Base-by-base conservation (phyloP, 129 eudicot species). In the Pittosporum tobira region DNA sequence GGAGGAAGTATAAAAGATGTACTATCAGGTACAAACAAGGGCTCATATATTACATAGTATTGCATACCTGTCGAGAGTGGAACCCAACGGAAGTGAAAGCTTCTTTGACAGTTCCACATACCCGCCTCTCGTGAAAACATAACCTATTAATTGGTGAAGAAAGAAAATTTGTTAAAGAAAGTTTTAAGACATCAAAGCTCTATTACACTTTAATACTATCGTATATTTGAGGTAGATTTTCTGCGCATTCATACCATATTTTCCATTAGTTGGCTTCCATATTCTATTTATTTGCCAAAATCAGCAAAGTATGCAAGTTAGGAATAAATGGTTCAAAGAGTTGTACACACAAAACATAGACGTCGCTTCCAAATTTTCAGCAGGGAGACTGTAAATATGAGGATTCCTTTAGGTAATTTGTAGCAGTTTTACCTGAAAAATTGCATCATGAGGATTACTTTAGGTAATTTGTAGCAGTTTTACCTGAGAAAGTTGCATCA, bases 51-150 rank as follows among this genome's bases (percentile, higher is more conserved):
- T 44, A 22, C n/a, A 6, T 14, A 20, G 61, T 61, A 18, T 52
- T 18, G 45, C 54, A 47, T 85, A 85, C 98, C 98, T 88, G 81
- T 91, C 98, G 53, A 91, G 83, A 23, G 98, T 86, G 79, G 53
- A 61, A 59, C 98, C 98, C 61, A 91, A 62, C 52, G 97, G 89
- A 80, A 90, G 97, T 67, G 95, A 82, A 21, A 90, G 77, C 70
- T 72, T 85, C 49, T 75, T 77, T 40, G 94, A 77, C 58, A 90
- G 79, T n/a, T 90, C 95, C 66, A 90, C 94, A 55, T 83, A 90
- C 55, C 98, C 95, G 45, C 98, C 98, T 78, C 90, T 72, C 12
- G 98, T 82, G 71, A 78, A 90, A 66, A 90, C 94, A 46, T 80
- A 90, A 37, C 95, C 95, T 89, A 27, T 65, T n/a, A n/a, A n/a